Percentiles rank a stretch among this genome's conserved stretches.
Evolutionary conservation across 768 basidiomycete species (phyloP).

Genomic region (Panaeolus cyanescens): DNA sequence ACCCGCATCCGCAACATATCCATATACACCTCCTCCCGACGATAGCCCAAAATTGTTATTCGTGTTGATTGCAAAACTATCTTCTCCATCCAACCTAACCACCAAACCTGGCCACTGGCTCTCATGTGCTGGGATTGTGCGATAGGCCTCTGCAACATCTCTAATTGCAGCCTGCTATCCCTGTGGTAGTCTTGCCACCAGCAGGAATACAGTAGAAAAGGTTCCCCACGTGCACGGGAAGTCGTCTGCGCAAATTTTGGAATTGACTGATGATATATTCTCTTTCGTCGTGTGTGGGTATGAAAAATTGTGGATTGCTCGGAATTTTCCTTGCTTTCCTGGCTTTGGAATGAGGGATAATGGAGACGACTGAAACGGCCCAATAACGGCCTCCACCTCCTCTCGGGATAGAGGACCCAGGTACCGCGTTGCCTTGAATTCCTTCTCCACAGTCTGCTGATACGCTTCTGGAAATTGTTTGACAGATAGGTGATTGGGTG

Average conservation of each 20-base stretch:
- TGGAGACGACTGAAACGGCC: slow-evolving; percentile 31
- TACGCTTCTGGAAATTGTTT: slow-evolving; percentile 8
- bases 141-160: slow-evolving; percentile 40
- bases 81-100: slow-evolving; percentile 15
- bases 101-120: slow-evolving; percentile 41
- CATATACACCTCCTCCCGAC: slow-evolving; percentile 25
- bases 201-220: too few relatives aligned
- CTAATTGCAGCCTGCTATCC: slow-evolving; percentile 19
- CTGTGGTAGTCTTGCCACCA: too few relatives aligned
- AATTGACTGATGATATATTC: too few relatives aligned
- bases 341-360: slow-evolving; percentile 27
- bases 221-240: too few relatives aligned
- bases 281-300: too few relatives aligned
- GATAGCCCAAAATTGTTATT: slow-evolving; percentile 25
- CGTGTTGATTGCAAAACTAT: slow-evolving; percentile 11
- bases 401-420: slow-evolving; percentile 27
- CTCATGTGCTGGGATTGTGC: slow-evolving; percentile 27
- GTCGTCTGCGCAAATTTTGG: too few relatives aligned
- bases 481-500: slow-evolving; percentile 28
- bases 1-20: slow-evolving; percentile 24
- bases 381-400: slow-evolving; percentile 17
- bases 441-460: slow-evolving; percentile 12
- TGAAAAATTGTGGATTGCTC: too few relatives aligned
- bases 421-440: slow-evolving; percentile 23
- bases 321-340: slow-evolving; percentile 8